A percentile compares a stretch with the other conserved stretches of the same genome.
Conservation (phyloP, 805 yeast species). For the Candida odintsovae region DNA sequence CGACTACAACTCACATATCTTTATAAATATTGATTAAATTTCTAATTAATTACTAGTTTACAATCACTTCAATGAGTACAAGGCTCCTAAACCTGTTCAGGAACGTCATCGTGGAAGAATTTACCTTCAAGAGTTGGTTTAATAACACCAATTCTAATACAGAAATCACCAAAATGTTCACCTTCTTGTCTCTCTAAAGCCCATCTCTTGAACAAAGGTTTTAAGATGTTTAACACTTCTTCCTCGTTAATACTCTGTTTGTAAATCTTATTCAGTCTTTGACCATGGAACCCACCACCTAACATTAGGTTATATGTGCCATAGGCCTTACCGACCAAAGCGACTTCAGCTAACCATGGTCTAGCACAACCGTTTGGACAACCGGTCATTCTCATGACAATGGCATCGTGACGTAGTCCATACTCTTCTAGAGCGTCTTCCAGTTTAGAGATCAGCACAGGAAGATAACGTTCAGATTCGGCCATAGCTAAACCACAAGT, state of each 20-base stretch:
- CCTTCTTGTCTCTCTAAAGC: conserved; percentile 84
- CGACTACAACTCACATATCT: no score
- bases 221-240: conserved; percentile 70
- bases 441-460: conserved; percentile 71
- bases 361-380: conserved; percentile 99
- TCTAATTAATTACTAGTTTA: no score
- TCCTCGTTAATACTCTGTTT: conserved; percentile 86
- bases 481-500: conserved; percentile 99
- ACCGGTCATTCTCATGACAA: conserved; percentile 98
- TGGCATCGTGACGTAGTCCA: conserved; percentile 89
- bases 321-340: conserved; percentile 89
- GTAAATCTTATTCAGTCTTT: conserved; percentile 85
- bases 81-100: conserved; percentile 37
- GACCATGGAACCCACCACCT: conserved; percentile 95
- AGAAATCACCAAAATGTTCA: conserved; percentile 94
- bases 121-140: conserved; percentile 87
- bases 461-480: conserved; percentile 86
- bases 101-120: conserved; percentile 89
- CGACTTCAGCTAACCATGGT: conserved; percentile 97
- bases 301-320: conserved; percentile 91
- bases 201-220: conserved; percentile 91
- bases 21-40: no score
- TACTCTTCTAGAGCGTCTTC: conserved; percentile 86
- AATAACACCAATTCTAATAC: conserved; percentile 80
- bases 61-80: no score